Evolutionary conservation across 169 alveolate species (phyloP).

Genomic region (Babesia microti): DNA sequence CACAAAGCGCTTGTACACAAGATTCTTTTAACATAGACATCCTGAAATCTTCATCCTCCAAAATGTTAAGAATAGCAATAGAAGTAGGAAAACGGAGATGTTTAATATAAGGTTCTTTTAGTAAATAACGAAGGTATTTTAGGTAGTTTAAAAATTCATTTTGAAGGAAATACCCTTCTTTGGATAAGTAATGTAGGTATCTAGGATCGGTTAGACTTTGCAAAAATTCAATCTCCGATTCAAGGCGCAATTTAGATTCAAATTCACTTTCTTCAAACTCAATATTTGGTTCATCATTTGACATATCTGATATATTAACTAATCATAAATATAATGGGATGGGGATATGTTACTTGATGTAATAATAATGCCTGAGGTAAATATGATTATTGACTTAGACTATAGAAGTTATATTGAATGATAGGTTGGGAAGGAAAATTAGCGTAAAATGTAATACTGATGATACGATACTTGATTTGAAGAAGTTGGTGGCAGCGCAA

Average conservation of each 20-base stretch:
- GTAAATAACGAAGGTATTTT: constrained; percentile 53
- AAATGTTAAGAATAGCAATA: constrained; percentile 49
- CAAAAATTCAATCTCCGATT: constrained; percentile 59
- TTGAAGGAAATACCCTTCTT: constrained; percentile 49
- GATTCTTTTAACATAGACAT: constrained; percentile 10
- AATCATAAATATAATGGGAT: too few relatives aligned
- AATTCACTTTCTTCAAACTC: too few relatives aligned
- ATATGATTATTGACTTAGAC: constrained; percentile 30
- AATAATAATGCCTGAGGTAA: constrained; percentile 36
- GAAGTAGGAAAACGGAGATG: constrained; percentile 52
- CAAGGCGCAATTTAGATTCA: constrained; percentile 54
- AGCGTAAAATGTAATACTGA: constrained; percentile 93
- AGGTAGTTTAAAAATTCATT: constrained; percentile 46
- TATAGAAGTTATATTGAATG: constrained; percentile 94
- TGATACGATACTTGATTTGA: constrained; percentile 92
- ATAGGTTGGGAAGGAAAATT: constrained; percentile 94
- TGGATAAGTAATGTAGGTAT: constrained; percentile 42
- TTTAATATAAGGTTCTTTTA: constrained; percentile 44
- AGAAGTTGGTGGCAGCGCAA: constrained; percentile 94
- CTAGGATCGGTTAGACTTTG: constrained; percentile 56
- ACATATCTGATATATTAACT: too few relatives aligned
- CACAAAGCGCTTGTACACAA: constrained; percentile 25
- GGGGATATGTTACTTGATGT: neutral
- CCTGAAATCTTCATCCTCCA: constrained; percentile 38
- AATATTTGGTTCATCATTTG: too few relatives aligned